These are phyloP conservation scores for Trypanosoma lewisi DNA, from an alignment of 208 protist species.

Conservation along the genomic window DNA sequence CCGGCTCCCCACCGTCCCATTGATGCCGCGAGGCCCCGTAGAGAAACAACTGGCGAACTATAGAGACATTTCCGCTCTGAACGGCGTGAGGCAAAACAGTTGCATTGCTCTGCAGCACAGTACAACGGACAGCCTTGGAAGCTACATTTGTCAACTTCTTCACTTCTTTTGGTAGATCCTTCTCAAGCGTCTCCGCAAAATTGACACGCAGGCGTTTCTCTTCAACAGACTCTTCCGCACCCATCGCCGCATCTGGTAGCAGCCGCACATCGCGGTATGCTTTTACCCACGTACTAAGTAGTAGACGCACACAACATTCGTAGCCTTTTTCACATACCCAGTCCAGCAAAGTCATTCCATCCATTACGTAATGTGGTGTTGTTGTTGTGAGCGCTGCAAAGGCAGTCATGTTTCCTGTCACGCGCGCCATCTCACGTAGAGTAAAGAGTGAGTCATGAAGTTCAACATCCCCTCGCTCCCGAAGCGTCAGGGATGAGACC, in stretches of 20 bases:
- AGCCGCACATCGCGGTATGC: background rate
- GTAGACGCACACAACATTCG: constrained; percentile 2
- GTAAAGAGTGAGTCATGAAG: constrained; percentile 8
- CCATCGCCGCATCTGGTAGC: background rate
- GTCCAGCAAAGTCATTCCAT: constrained; percentile 8
- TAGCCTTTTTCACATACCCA: constrained; percentile 17
- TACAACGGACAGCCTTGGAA: constrained; percentile 14
- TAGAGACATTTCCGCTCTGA: background rate
- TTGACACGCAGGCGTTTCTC: constrained; percentile 12
- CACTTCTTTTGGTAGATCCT: background rate
- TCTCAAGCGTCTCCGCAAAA: background rate
- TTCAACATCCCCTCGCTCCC: constrained; percentile 7
- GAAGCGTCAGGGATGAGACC: background rate
- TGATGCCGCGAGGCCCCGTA: constrained; percentile 18
- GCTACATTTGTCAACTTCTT: background rate
- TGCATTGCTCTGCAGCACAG: background rate
- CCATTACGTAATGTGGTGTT: background rate
- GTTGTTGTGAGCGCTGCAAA: constrained; percentile 17
- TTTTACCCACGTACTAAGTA: constrained; percentile 6
- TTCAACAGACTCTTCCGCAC: too few relatives aligned
- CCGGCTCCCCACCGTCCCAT: background rate
- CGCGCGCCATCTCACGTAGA: constrained; percentile 1
- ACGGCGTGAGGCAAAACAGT: background rate
- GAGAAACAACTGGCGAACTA: constrained; percentile 22
- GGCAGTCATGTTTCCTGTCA: too few relatives aligned